phyloP scores from a whole-genome alignment of 2,329 filamentous ascomycete genomes.

The Fusarium sp. region DNA sequence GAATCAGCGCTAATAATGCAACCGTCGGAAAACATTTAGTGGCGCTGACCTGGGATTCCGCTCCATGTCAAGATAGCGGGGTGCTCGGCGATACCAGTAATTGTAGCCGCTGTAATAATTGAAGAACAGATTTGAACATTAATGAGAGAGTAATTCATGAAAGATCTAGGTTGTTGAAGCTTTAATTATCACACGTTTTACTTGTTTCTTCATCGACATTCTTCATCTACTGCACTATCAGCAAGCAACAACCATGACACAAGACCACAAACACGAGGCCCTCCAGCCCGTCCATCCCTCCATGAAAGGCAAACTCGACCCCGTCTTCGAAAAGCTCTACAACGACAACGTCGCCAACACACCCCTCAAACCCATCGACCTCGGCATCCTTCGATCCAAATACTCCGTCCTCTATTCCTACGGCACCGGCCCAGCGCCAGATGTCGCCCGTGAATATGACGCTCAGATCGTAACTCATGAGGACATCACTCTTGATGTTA shows the following conservation, averaged over 20 bases:
- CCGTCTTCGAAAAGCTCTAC: conserved; percentile 61
- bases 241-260: conserved; percentile 4
- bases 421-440: conserved; percentile 56
- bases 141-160: too few species aligned
- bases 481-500: background rate
- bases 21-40: conserved; percentile 11
- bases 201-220: too few species aligned
- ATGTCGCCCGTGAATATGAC: conserved; percentile 55
- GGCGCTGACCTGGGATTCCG: background rate
- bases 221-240: background rate
- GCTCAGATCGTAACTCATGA: conserved; percentile 27
- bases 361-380: conserved; percentile 55
- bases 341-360: conserved; percentile 58
- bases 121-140: background rate
- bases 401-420: conserved; percentile 60
- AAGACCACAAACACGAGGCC: conserved; percentile 52
- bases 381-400: conserved; percentile 53
- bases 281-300: conserved; percentile 62
- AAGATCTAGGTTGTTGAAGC: too few species aligned
- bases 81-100: background rate
- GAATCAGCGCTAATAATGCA: conserved; percentile 8
- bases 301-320: conserved; percentile 59
- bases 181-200: too few species aligned
- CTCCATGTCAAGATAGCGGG: background rate
- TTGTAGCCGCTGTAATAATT: background rate